These are phyloP conservation scores for Xylaria sp. DNA, from an alignment of 2,329 filamentous ascomycete genomes.

Conservation along the genomic window DNA sequence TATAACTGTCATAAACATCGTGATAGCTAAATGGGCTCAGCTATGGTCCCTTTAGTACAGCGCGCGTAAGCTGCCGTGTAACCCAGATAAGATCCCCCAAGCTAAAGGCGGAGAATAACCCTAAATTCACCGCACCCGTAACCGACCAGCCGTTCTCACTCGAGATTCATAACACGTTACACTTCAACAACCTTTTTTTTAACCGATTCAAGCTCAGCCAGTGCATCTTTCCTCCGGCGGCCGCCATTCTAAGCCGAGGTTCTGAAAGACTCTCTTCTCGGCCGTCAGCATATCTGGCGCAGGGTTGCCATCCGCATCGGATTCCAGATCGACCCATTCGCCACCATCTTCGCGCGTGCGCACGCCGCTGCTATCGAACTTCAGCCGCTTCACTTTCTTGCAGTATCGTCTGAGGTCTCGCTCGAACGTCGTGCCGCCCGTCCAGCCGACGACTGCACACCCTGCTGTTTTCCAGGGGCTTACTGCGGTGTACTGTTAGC, in stretches of 20 bases:
- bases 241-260: slow-evolving; percentile 71
- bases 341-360: slow-evolving; percentile 69
- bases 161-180: too few species aligned
- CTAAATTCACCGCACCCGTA: too few species aligned
- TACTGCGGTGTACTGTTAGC: slow-evolving; percentile 47
- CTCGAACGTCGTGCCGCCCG: slow-evolving; percentile 86
- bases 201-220: slow-evolving; percentile 32
- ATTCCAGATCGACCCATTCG: slow-evolving; percentile 71
- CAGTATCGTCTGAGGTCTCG: slow-evolving; percentile 83
- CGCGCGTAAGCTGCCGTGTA: too few species aligned
- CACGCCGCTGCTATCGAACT: slow-evolving; percentile 91
- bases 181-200: too few species aligned
- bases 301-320: slow-evolving; percentile 49
- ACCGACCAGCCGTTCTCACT: too few species aligned
- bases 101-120: too few species aligned
- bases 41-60: too few species aligned
- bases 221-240: slow-evolving; percentile 72
- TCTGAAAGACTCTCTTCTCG: slow-evolving; percentile 80
- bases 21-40: too few species aligned
- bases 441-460: slow-evolving; percentile 88
- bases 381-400: slow-evolving; percentile 72
- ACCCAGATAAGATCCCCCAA: too few species aligned
- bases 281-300: slow-evolving; percentile 72
- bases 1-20: too few species aligned
- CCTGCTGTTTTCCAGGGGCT: slow-evolving; percentile 87